phyloP scores from a whole-genome alignment of 495 filamentous ascomycete species.

The Penicillium coffeae region DNA sequence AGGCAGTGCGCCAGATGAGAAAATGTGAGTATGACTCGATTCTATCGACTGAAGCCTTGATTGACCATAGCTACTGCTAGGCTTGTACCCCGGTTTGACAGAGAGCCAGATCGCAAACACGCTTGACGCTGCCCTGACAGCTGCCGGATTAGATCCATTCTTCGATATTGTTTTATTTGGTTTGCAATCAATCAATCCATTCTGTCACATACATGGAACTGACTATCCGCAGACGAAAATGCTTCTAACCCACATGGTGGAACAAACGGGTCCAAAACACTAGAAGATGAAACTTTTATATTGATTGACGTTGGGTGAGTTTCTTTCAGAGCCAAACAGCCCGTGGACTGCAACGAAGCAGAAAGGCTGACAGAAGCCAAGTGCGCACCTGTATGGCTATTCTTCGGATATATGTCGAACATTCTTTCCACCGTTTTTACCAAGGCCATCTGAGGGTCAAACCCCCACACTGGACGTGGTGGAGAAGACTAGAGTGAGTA shows the following conservation, averaged over 20 bases:
- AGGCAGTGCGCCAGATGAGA: constrained; percentile 51
- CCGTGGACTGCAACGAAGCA: too few relatives aligned
- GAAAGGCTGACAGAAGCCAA: constrained; percentile 15
- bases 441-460: constrained; percentile 11
- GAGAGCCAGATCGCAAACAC: constrained; percentile 48
- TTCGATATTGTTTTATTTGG: constrained; percentile 56
- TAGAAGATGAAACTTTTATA: constrained; percentile 48
- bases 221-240: constrained; percentile 47
- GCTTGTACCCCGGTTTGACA: constrained; percentile 45
- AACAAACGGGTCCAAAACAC: constrained; percentile 43
- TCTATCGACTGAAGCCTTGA: neutral
- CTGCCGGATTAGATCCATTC: constrained; percentile 47
- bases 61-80: constrained; percentile 10
- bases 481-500: constrained; percentile 39
- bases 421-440: constrained; percentile 44
- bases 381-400: constrained; percentile 53
- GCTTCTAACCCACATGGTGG: constrained; percentile 53
- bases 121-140: constrained; percentile 45
- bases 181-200: neutral
- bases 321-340: too few relatives aligned
- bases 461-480: constrained; percentile 15
- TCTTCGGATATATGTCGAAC: constrained; percentile 56
- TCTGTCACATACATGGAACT: too few relatives aligned
- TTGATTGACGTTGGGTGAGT: constrained; percentile 54
- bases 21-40: constrained; percentile 29